These are phyloP conservation scores for Paspalum notatum DNA, from an alignment of 176 grass and related monocot genomes.

Conservation along the genomic window DNA sequence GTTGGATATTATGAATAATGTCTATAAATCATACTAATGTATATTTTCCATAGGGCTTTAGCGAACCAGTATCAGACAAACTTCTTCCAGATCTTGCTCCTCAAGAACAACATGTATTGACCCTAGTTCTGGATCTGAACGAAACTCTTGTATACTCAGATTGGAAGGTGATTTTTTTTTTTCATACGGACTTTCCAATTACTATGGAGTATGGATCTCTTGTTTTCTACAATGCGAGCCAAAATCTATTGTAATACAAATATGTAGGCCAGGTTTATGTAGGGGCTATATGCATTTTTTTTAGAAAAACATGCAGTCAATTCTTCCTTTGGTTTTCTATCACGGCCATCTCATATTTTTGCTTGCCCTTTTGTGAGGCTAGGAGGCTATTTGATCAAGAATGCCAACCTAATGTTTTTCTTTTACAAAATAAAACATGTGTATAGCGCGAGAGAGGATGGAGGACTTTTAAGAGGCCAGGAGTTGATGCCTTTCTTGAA, in stretches of 20 bases:
- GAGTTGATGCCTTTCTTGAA: constrained; percentile 96
- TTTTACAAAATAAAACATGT: constrained; percentile 1
- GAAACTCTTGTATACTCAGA: constrained; percentile 98
- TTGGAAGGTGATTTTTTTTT: constrained; percentile 71
- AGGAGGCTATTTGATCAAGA: background rate
- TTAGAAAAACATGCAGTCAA: background rate
- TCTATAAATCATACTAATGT: constrained; percentile 15
- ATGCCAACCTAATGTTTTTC: constrained; percentile 16
- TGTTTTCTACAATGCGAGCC: background rate
- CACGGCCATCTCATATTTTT: constrained; percentile 19
- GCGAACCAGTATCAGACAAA: constrained; percentile 96
- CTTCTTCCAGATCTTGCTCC: constrained; percentile 93
- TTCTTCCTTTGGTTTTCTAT: constrained; percentile 12
- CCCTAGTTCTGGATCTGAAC: constrained; percentile 93
- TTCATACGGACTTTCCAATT: constrained; percentile 18
- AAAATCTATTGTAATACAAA: background rate
- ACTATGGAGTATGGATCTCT: background rate
- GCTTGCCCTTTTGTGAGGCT: background rate
- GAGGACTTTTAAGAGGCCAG: constrained; percentile 98
- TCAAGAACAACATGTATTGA: constrained; percentile 92
- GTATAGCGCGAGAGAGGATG: constrained; percentile 92
- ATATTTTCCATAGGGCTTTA: constrained; percentile 71
- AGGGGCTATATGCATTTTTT: background rate
- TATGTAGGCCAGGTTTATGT: background rate
- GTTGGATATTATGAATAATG: constrained; percentile 38